Conservation (phyloP, 192 early-diverging fungal genomes). For the Backusella tarrabulga region DNA sequence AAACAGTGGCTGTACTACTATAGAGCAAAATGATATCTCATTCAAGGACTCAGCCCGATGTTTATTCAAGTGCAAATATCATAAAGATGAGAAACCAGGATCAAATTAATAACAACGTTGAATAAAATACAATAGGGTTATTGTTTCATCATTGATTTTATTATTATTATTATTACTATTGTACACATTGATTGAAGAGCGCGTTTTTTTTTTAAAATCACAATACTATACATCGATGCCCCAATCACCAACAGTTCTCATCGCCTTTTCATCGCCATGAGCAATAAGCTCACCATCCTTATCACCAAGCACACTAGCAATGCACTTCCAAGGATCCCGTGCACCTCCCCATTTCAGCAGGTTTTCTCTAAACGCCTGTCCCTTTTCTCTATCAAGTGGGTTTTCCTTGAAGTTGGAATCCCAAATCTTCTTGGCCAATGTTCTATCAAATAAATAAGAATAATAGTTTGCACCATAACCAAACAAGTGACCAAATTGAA, state of each 20-base stretch:
- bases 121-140: background rate
- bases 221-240: conserved; percentile 34
- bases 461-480: conserved; percentile 95
- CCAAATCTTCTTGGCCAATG: conserved; percentile 80
- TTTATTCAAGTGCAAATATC: too few relatives aligned
- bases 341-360: conserved; percentile 93
- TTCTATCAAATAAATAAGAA: conserved; percentile 88
- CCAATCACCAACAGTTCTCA: conserved; percentile 78
- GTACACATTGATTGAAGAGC: background rate
- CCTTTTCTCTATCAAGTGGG: conserved; percentile 60
- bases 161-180: background rate
- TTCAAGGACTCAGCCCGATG: background rate
- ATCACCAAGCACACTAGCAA: conserved; percentile 57
- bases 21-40: background rate
- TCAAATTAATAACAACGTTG: background rate
- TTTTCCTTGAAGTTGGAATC: conserved; percentile 62
- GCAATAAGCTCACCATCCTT: conserved; percentile 54
- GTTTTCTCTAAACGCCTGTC: conserved; percentile 68
- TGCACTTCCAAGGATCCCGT: conserved; percentile 83
- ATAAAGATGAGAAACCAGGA: too few relatives aligned
- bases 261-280: conserved; percentile 60
- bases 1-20: background rate
- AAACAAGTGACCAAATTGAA: conserved; percentile 88
- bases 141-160: background rate
- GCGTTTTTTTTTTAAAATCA: background rate